Evolutionary conservation across 768 basidiomycete genomes (phyloP).

Genomic region (Xanthoconium purpureum): DNA sequence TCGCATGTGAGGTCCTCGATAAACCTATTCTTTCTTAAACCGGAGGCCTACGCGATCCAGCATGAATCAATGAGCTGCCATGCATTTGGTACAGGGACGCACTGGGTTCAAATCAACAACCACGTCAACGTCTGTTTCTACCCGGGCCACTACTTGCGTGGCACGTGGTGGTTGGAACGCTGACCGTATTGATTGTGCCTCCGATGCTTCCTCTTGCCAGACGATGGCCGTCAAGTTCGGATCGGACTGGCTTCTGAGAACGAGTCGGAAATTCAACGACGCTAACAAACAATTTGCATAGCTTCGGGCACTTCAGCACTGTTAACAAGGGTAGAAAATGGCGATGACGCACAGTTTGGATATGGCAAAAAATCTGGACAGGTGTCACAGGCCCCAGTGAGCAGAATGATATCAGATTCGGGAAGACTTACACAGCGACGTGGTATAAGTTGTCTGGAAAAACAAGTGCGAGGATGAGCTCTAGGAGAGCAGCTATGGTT

Average conservation of each 20-base stretch:
- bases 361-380: slow-evolving; percentile 11
- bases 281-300: slow-evolving; percentile 20
- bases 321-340: not conserved
- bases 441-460: slow-evolving; percentile 8
- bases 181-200: not conserved
- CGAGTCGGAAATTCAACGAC: slow-evolving; percentile 13
- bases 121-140: not conserved
- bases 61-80: not conserved
- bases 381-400: not conserved
- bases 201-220: not conserved
- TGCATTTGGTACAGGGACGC: not conserved
- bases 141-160: not conserved
- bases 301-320: not conserved
- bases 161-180: too few relatives aligned
- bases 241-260: slow-evolving; percentile 6
- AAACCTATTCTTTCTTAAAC: not conserved
- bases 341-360: slow-evolving; percentile 13
- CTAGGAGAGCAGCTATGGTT: slow-evolving; percentile 13
- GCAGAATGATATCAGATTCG: not conserved
- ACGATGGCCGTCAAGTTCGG: not conserved
- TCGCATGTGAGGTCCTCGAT: not conserved
- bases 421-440: slow-evolving; percentile 17
- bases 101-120: not conserved
- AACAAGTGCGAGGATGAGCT: slow-evolving; percentile 12
- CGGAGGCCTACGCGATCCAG: too few relatives aligned